A percentile compares a stretch with the other conserved stretches of the same genome.
phyloP scores from a whole-genome alignment of 768 basidiomycete genomes.

The Mycena alexandri region DNA sequence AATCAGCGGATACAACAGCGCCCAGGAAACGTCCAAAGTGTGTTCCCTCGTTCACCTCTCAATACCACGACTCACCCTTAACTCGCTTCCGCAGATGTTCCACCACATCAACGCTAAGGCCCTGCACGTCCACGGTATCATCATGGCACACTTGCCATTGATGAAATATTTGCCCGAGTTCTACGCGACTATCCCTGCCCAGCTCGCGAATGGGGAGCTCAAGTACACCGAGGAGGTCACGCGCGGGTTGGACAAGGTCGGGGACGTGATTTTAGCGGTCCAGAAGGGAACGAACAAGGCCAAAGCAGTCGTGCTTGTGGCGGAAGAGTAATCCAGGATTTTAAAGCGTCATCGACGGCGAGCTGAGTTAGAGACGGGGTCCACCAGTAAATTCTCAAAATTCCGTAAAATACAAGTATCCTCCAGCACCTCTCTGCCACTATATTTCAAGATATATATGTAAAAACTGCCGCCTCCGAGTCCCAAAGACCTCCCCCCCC shows the following conservation, averaged over 20 bases:
- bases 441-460: too few species aligned
- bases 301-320: slow-evolving; percentile 35
- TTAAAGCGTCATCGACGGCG: too few species aligned
- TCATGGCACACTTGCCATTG: slow-evolving; percentile 44
- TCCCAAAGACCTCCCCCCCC: too few species aligned
- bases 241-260: slow-evolving; percentile 55
- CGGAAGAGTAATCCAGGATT: slow-evolving; percentile 10
- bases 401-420: too few species aligned
- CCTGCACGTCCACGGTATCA: slow-evolving; percentile 57
- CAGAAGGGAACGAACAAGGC: slow-evolving; percentile 48
- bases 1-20: slow-evolving; percentile 53
- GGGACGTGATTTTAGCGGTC: slow-evolving; percentile 46
- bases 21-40: slow-evolving; percentile 46
- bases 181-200: slow-evolving; percentile 53
- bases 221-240: slow-evolving; percentile 61
- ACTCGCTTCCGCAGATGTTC: slow-evolving; percentile 50
- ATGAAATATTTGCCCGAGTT: slow-evolving; percentile 58
- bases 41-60: neutral
- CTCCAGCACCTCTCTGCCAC: too few species aligned
- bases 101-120: slow-evolving; percentile 55
- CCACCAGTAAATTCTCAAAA: too few species aligned
- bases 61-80: neutral
- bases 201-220: slow-evolving; percentile 60
- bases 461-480: too few species aligned
- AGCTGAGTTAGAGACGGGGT: too few species aligned